Evolutionary conservation across 768 basidiomycete species (phyloP).

Genomic region (Lactifluus piperatus): DNA sequence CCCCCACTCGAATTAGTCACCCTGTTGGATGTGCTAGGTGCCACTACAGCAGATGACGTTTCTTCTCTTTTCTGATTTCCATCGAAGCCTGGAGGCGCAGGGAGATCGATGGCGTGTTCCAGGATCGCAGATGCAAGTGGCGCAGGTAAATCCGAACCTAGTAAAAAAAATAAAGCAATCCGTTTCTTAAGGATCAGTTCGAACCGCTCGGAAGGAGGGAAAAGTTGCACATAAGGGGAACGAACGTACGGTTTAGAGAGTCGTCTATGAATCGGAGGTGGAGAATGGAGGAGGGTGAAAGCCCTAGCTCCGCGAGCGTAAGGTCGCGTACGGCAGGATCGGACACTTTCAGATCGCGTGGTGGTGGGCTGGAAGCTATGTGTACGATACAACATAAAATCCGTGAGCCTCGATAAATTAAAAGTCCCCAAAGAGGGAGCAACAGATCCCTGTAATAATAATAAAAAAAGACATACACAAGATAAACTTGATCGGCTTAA

Average conservation of each 20-base stretch:
- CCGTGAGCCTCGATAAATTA: background rate
- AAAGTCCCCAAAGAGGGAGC: no score
- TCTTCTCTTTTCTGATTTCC: constrained; percentile 19
- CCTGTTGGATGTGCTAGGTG: constrained; percentile 2
- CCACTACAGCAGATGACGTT: background rate
- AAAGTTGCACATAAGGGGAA: background rate
- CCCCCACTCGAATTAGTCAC: constrained; percentile 13
- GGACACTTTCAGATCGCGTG: constrained; percentile 74
- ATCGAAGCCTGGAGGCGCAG: constrained; percentile 40
- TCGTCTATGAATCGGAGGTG: constrained; percentile 70
- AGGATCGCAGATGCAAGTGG: constrained; percentile 54
- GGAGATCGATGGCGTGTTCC: constrained; percentile 56
- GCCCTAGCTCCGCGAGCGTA: constrained; percentile 55
- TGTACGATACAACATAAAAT: no score
- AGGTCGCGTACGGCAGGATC: constrained; percentile 65
- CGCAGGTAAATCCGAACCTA: constrained; percentile 50
- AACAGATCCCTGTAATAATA: no score
- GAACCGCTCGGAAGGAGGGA: background rate
- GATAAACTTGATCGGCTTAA: constrained; percentile 72
- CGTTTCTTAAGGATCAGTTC: background rate
- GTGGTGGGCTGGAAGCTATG: constrained; percentile 76
- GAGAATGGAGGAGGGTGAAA: constrained; percentile 76
- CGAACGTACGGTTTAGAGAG: constrained; percentile 52
- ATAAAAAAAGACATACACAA: constrained; percentile 46
- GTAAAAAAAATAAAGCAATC: background rate